Percentiles rank a stretch among this genome's conserved stretches.
phyloP scores from a whole-genome alignment of 148 eudicot species.

The Vaccinium myrtillus region DNA sequence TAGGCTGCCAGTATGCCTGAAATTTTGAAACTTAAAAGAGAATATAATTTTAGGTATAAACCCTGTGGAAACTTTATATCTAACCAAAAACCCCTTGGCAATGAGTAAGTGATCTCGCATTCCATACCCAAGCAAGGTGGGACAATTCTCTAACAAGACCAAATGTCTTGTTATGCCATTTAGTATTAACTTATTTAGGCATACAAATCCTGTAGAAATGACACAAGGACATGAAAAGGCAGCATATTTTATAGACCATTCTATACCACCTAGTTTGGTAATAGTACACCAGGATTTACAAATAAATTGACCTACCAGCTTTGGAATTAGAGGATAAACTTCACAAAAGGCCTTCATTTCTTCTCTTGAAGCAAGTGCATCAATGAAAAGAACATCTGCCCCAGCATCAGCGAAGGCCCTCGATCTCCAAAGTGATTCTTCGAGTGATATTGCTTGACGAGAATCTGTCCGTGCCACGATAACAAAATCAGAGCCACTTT shows the following conservation, averaged over 20 bases:
- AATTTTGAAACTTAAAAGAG: neutral
- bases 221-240: neutral
- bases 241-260: neutral
- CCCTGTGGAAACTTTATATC: neutral
- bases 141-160: neutral
- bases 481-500: conserved; percentile 88
- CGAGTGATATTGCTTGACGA: conserved; percentile 89
- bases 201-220: neutral
- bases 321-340: conserved; percentile 63
- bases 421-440: conserved; percentile 81
- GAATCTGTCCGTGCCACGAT: conserved; percentile 95
- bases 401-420: conserved; percentile 91
- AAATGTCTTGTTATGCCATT: neutral
- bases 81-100: neutral
- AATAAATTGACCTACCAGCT: conserved; percentile 50
- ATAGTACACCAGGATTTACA: neutral
- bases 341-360: conserved; percentile 85
- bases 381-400: conserved; percentile 89
- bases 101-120: neutral
- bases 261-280: neutral
- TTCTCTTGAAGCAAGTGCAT: conserved; percentile 82
- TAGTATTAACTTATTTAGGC: neutral
- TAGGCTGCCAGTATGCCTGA: neutral
- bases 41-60: neutral
- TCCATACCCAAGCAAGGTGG: neutral